Evolutionary conservation across 257 asterid genomes (phyloP).

Genomic region (Plantago elongata): DNA sequence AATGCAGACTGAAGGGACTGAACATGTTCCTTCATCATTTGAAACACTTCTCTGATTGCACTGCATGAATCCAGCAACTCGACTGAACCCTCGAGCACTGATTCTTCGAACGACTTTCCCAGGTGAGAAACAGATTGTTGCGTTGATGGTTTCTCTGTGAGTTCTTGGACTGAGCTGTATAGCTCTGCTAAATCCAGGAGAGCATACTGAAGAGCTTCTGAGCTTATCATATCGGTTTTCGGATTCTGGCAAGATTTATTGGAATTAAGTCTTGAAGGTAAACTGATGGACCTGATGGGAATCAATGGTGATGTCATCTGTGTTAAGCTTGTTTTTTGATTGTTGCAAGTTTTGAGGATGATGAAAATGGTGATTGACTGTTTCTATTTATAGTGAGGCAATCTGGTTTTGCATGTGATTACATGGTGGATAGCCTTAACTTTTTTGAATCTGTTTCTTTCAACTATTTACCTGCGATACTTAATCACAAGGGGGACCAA

Average conservation of each 20-base stretch:
- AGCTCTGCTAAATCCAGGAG: slow-evolving; percentile 28
- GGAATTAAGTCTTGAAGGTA: slow-evolving; percentile 34
- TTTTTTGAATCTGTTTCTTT: neutral
- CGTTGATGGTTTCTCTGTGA: slow-evolving; percentile 9
- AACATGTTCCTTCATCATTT: slow-evolving; percentile 39
- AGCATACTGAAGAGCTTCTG: slow-evolving; percentile 30
- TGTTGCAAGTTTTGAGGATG: slow-evolving; percentile 1
- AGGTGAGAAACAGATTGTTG: slow-evolving; percentile 16
- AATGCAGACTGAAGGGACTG: slow-evolving; percentile 44
- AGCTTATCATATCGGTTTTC: slow-evolving; percentile 8
- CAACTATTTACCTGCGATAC: slow-evolving; percentile 2
- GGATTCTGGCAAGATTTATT: slow-evolving; percentile 17
- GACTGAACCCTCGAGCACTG: slow-evolving; percentile 20
- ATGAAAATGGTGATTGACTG: neutral
- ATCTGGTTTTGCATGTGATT: slow-evolving; percentile 8
- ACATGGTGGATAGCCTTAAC: neutral
- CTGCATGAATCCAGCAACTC: slow-evolving; percentile 43
- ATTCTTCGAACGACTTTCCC: neutral
- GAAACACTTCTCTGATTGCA: slow-evolving; percentile 30
- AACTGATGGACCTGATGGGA: slow-evolving; percentile 34
- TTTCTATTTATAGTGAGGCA: slow-evolving; percentile 22
- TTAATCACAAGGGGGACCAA: neutral
- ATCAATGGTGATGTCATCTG: slow-evolving; percentile 31
- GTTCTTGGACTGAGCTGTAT: slow-evolving; percentile 26
- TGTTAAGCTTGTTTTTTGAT: neutral